phyloP scores from a whole-genome alignment of 495 filamentous ascomycete species.

The Penicillium odoratum region DNA sequence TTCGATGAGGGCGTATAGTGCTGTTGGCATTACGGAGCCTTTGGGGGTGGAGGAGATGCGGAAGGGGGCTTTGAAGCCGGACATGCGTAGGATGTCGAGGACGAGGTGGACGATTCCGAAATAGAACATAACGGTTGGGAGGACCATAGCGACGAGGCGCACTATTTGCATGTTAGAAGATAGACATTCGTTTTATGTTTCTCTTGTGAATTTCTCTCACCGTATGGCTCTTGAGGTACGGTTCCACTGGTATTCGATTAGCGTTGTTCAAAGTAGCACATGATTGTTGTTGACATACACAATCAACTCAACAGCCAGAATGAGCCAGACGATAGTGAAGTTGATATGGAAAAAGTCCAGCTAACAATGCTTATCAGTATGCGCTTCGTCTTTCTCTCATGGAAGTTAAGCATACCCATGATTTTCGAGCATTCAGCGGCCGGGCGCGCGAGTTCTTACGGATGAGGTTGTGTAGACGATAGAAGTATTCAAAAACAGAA shows the following conservation, averaged over 20 bases:
- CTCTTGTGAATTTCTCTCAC: constrained; percentile 20
- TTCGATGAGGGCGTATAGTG: constrained; percentile 74
- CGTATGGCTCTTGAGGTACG: constrained; percentile 39
- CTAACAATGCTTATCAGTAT: constrained; percentile 25
- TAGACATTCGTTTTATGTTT: constrained; percentile 20
- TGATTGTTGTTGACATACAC: constrained; percentile 35
- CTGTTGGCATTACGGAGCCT: constrained; percentile 66
- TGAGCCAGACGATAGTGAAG: constrained; percentile 54
- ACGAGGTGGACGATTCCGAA: constrained; percentile 56
- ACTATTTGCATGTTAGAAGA: constrained; percentile 34
- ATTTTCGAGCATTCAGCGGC: constrained; percentile 51
- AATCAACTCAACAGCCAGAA: constrained; percentile 54
- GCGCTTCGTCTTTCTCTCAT: background rate
- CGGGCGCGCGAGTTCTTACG: constrained; percentile 51
- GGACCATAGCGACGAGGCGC: constrained; percentile 61
- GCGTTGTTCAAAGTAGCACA: constrained; percentile 8
- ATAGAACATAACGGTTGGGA: constrained; percentile 60
- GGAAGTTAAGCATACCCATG: constrained; percentile 36
- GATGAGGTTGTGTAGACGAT: constrained; percentile 45
- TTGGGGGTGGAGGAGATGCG: constrained; percentile 70
- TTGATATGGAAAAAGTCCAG: constrained; percentile 66
- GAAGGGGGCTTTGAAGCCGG: constrained; percentile 57
- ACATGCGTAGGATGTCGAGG: constrained; percentile 46
- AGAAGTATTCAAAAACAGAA: constrained; percentile 61
- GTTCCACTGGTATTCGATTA: constrained; percentile 41